Evolutionary conservation across 352 stramenopile genomes (phyloP).

Genomic region (Phytophthora multivora): DNA sequence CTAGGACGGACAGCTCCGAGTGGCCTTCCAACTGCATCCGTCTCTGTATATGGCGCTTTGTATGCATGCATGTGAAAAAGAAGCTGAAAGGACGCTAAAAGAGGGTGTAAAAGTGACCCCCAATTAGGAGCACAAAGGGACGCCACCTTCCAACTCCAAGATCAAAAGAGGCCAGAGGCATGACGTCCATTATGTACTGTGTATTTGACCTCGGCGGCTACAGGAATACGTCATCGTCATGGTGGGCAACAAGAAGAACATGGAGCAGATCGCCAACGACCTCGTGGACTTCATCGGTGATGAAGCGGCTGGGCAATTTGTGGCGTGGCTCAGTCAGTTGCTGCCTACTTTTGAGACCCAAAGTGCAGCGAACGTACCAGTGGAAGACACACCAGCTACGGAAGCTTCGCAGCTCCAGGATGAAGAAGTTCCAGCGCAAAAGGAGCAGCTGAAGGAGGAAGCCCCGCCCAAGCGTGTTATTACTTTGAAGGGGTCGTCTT

Average conservation of each 20-base stretch:
- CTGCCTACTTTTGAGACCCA: slow-evolving; percentile 56
- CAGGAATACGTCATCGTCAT: slow-evolving; percentile 89
- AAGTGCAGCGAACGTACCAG: slow-evolving; percentile 2
- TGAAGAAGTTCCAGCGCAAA: slow-evolving; percentile 9
- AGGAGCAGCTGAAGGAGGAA: slow-evolving; percentile 23
- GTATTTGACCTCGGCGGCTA: slow-evolving; percentile 14
- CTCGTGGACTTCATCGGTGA: slow-evolving; percentile 87
- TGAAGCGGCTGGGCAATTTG: slow-evolving; percentile 75
- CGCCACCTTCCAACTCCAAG: slow-evolving; percentile 22
- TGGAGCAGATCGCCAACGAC: slow-evolving; percentile 82
- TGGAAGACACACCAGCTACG: background rate
- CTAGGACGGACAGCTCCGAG: background rate
- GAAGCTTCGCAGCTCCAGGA: slow-evolving; percentile 8
- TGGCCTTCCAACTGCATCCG: background rate
- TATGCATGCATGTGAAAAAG: slow-evolving; percentile 40
- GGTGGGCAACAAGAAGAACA: slow-evolving; percentile 88
- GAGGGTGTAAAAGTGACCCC: slow-evolving; percentile 22
- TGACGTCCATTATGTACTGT: slow-evolving; percentile 42
- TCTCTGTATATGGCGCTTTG: slow-evolving; percentile 14
- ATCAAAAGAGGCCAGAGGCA: slow-evolving; percentile 29
- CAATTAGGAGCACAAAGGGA: slow-evolving; percentile 25
- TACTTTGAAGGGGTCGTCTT: slow-evolving; percentile 57
- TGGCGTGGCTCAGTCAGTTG: slow-evolving; percentile 66
- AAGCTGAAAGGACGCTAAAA: slow-evolving; percentile 33
- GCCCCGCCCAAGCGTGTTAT: slow-evolving; percentile 58